Evolutionary conservation across 2,329 filamentous ascomycete species (phyloP).

Genomic region (Chaetothyriales sp.): DNA sequence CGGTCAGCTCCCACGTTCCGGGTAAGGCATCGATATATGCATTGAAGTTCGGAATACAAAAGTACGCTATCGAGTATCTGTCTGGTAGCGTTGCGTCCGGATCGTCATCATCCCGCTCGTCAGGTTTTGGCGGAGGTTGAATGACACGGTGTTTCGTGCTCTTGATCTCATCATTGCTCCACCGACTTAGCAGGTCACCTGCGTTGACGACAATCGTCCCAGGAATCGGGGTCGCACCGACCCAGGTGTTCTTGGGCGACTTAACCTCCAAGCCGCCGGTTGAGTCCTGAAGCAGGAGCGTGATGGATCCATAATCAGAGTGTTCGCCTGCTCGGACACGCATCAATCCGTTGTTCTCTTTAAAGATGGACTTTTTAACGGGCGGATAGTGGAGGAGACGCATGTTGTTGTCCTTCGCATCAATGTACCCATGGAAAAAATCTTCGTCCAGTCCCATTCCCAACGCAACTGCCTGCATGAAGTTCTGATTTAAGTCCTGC

Average conservation of each 20-base stretch:
- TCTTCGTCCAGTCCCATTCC: slow-evolving; percentile 57
- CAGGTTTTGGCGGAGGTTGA: slow-evolving; percentile 60
- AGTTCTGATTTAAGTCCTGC: slow-evolving; percentile 57
- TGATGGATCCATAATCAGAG: slow-evolving; percentile 47
- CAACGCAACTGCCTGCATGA: slow-evolving; percentile 76
- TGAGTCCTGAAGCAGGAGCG: slow-evolving; percentile 42
- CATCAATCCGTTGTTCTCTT: slow-evolving; percentile 53
- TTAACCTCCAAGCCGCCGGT: slow-evolving; percentile 47
- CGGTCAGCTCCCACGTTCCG: slow-evolving; percentile 51
- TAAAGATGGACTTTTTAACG: slow-evolving; percentile 54
- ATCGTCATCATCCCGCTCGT: slow-evolving; percentile 31
- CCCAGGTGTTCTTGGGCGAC: slow-evolving; percentile 61
- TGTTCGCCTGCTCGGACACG: slow-evolving; percentile 65
- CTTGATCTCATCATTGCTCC: slow-evolving; percentile 85
- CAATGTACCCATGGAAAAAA: slow-evolving; percentile 65
- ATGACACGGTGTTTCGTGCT: slow-evolving; percentile 84
- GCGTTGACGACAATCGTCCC: slow-evolving; percentile 80
- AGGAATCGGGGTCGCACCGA: slow-evolving; percentile 70
- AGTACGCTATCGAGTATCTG: slow-evolving; percentile 81
- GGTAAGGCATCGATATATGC: slow-evolving; percentile 67
- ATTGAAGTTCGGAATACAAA: slow-evolving; percentile 74
- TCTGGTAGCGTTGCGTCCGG: slow-evolving; percentile 42
- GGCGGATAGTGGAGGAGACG: slow-evolving; percentile 65
- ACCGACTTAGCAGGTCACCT: slow-evolving; percentile 70
- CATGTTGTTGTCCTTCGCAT: slow-evolving; percentile 56